Base-by-base conservation (phyloP, 1,284 basidiomycete species). In the Leccinum brunneo-olivaceum region DNA sequence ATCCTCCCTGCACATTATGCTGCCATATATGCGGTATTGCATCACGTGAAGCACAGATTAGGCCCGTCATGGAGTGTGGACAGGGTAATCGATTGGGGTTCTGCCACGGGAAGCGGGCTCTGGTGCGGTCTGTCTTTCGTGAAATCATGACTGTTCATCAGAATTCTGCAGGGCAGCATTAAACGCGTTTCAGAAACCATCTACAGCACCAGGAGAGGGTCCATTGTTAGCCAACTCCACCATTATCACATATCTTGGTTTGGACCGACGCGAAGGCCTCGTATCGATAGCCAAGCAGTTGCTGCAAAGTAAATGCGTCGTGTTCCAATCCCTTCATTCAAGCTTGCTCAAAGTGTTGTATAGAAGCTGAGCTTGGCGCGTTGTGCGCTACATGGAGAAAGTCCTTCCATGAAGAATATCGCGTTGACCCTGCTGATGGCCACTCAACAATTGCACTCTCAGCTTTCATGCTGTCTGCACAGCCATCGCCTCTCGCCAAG, bases 401-500 rank as follows among this genome's bases (percentile, higher is more conserved):
- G 53, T 62, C 70, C 7, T 78, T 79, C 53, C 70, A 63, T 10
- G 71, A 74, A 24, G 68, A 72, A 33, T 65, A 78, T 46, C 60
- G 54, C 47, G 50, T 74, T 49, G 67, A 54, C 28, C 56, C 58
- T 34, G 25, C 47, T 4, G 50, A 67, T 20, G 76, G 75, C 5
- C 58, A 64, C 12, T 68, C 77, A 30, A 77, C 81, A 6, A 61
- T 97, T 28, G 90, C 86, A 0, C 61, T 98, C 25, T 90, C 89
- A 16, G 87, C 94, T 0, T 98, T 95, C 66, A 73, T 83, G 55
- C 70, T 98, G 1, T 83, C 87, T 12, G 77, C 85, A 6, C 69
- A 93, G 12, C 69, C 79, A 2, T 82, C 73, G 9, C 64, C 78
- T 33, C 54, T 77, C 7, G 74, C 79, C 5, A 77, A 86, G 38